These are phyloP conservation scores for Rubus parviflorus DNA, from an alignment of 306 rosid genomes.

Conservation along the genomic window DNA sequence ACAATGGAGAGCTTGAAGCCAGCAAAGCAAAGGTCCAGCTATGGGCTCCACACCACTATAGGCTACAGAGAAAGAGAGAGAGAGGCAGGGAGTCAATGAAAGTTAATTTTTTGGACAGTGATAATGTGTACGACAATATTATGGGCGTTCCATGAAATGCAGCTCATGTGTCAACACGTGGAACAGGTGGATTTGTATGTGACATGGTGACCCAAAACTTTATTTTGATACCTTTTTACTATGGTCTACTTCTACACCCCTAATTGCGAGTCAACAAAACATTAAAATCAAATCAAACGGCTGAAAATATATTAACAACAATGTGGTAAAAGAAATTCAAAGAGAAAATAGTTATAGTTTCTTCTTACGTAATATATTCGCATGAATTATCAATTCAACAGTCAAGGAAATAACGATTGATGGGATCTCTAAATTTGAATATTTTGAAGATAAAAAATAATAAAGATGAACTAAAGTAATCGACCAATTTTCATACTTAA, in stretches of 20 bases:
- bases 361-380: too few species aligned
- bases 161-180: constrained; percentile 46
- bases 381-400: too few species aligned
- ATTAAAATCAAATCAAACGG: too few species aligned
- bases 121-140: constrained; percentile 19
- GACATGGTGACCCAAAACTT: neutral
- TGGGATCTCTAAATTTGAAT: too few species aligned
- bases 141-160: constrained; percentile 38
- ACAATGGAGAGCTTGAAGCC: constrained; percentile 75
- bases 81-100: constrained; percentile 44
- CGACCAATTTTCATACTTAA: too few species aligned
- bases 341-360: too few species aligned
- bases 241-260: too few species aligned
- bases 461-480: neutral
- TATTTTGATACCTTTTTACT: too few species aligned
- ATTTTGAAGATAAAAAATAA: neutral
- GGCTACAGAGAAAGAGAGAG: constrained; percentile 8
- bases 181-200: constrained; percentile 21
- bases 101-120: constrained; percentile 23
- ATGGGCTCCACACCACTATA: constrained; percentile 71
- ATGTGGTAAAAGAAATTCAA: too few species aligned
- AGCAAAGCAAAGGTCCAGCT: constrained; percentile 81
- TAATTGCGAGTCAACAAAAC: too few species aligned
- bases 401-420: neutral
- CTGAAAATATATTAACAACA: too few species aligned